Percentiles rank a stretch among this genome's conserved stretches.
These are phyloP conservation scores for Colletotrichum tropicicola DNA, from an alignment of 2,329 filamentous ascomycete species.

Conservation along the genomic window DNA sequence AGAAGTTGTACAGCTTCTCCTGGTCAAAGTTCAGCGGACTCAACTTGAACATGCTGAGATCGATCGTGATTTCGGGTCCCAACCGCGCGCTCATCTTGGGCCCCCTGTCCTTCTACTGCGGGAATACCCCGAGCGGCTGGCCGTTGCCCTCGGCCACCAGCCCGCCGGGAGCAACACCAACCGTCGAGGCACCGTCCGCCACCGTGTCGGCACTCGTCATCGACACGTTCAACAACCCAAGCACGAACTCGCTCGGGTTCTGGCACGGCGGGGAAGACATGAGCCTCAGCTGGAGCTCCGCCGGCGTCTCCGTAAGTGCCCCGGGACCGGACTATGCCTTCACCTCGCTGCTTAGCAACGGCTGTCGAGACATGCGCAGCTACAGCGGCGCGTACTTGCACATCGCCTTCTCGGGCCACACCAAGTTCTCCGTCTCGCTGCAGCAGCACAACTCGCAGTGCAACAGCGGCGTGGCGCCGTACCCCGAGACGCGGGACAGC, in stretches of 20 bases:
- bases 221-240: slow-evolving; percentile 64
- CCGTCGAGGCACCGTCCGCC: slow-evolving; percentile 58
- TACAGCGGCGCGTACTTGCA: slow-evolving; percentile 70
- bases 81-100: slow-evolving; percentile 59
- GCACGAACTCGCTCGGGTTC: slow-evolving; percentile 67
- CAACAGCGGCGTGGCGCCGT: slow-evolving; percentile 63
- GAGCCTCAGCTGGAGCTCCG: slow-evolving; percentile 57
- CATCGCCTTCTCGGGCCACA: slow-evolving; percentile 69
- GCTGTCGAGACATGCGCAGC: slow-evolving; percentile 58
- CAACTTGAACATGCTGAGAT: slow-evolving; percentile 60
- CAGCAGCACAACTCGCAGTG: slow-evolving; percentile 74
- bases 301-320: slow-evolving; percentile 55
- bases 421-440: slow-evolving; percentile 70
- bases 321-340: slow-evolving; percentile 60
- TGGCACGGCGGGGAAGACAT: slow-evolving; percentile 76
- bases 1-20: slow-evolving; percentile 67
- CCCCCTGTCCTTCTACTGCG: slow-evolving; percentile 68
- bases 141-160: slow-evolving; percentile 50
- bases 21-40: slow-evolving; percentile 61
- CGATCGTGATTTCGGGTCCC: slow-evolving; percentile 59
- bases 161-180: slow-evolving; percentile 52
- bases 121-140: slow-evolving; percentile 57
- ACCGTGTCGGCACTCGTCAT: slow-evolving; percentile 62
- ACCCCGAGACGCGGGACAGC: slow-evolving; percentile 74
- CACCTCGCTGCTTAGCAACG: slow-evolving; percentile 61